Evolutionary conservation across 2,329 filamentous ascomycete genomes (phyloP).

Genomic region (Arthrobotrys sphaeroides): DNA sequence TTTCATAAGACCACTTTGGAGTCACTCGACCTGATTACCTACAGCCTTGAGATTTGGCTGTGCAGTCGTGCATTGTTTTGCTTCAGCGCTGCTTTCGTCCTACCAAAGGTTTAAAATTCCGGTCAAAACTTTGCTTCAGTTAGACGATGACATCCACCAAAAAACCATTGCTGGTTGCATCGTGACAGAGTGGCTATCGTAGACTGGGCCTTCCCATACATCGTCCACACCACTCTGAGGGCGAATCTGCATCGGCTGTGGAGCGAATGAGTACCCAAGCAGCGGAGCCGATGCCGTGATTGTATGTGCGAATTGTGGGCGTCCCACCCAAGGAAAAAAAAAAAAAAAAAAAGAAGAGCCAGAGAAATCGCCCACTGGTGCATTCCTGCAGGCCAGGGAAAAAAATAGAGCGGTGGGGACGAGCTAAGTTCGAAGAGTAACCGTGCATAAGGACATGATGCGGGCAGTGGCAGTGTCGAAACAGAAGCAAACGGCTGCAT

Average conservation of each 20-base stretch:
- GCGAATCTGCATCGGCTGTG: conserved; percentile 40
- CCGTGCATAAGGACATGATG: conserved; percentile 41
- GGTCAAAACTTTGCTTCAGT: conserved; percentile 2
- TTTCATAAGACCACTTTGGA: neutral
- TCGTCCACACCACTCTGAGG: conserved; percentile 45
- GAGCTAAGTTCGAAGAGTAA: conserved; percentile 38
- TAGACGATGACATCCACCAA: neutral
- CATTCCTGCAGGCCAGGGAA: conserved; percentile 49
- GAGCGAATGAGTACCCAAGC: conserved; percentile 41
- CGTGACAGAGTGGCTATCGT: conserved; percentile 22
- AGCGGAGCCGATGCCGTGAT: conserved; percentile 52
- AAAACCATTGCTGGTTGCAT: conserved; percentile 47
- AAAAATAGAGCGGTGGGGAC: conserved; percentile 44
- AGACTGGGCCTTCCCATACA: conserved; percentile 25
- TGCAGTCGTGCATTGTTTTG: neutral
- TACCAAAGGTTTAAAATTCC: conserved; percentile 26
- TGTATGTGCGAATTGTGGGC: conserved; percentile 8
- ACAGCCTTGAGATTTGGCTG: neutral
- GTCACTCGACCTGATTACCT: conserved; percentile 35
- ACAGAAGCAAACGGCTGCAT: conserved; percentile 24
- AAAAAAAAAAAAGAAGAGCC: too few relatives aligned
- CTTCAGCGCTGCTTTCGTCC: conserved; percentile 45
- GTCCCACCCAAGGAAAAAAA: too few relatives aligned
- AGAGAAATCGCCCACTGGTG: conserved; percentile 32
- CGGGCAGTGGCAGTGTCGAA: conserved; percentile 47